phyloP scores from a whole-genome alignment of 2,329 filamentous ascomycete genomes.

The Neofusicoccum parvum region DNA sequence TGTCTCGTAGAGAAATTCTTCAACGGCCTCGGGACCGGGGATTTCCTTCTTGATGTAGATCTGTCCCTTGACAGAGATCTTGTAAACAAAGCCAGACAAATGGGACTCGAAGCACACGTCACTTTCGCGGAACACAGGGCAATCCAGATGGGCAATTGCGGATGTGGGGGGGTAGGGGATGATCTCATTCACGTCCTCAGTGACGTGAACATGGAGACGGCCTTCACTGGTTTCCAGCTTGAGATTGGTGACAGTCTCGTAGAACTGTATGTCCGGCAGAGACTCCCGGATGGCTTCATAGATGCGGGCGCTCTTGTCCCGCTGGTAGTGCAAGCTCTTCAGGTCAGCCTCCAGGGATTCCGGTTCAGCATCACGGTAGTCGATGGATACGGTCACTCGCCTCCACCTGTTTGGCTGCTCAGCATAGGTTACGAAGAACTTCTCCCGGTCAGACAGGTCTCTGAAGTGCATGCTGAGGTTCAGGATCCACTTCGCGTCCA shows the following conservation, averaged over 20 bases:
- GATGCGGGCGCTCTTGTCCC: conserved; percentile 65
- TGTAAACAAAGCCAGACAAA: conserved; percentile 96
- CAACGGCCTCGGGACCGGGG: conserved; percentile 89
- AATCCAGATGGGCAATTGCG: conserved; percentile 71
- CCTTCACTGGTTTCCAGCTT: conserved; percentile 88
- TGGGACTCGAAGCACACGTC: conserved; percentile 86
- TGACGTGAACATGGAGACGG: conserved; percentile 90
- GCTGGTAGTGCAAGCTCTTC: conserved; percentile 74
- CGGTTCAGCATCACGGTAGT: conserved; percentile 79
- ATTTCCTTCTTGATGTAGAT: conserved; percentile 97
- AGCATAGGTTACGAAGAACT: conserved; percentile 96
- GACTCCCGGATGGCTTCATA: conserved; percentile 55
- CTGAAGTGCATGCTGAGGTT: conserved; percentile 98
- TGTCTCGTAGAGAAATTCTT: conserved; percentile 96
- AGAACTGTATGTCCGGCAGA: conserved; percentile 91
- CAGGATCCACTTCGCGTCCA: conserved; percentile 89
- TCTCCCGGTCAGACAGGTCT: conserved; percentile 88
- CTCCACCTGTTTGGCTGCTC: conserved; percentile 79
- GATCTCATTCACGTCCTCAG: conserved; percentile 95
- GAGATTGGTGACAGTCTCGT: conserved; percentile 92
- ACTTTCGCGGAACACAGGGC: conserved; percentile 65
- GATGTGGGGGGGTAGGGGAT: conserved; percentile 78
- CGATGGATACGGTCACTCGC: conserved; percentile 87
- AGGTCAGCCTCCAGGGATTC: conserved; percentile 87
- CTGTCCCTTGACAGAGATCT: conserved; percentile 70